Evolutionary conservation across 306 rosid genomes (phyloP), one percentile per base, ranked within the genome.

Genomic region (Medicago lupulina): DNA sequence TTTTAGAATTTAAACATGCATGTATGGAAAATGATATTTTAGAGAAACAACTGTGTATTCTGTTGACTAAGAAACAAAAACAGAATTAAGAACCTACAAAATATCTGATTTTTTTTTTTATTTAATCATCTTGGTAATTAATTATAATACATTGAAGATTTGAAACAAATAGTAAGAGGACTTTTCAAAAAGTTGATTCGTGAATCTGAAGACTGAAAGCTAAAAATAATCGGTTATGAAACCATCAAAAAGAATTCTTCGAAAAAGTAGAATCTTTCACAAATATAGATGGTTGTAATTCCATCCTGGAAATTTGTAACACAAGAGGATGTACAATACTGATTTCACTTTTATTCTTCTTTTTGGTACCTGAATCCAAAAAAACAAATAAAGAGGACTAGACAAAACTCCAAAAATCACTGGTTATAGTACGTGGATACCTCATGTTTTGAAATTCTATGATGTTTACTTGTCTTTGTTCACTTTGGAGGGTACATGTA

Each of bases 231-330:
- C 69, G 74, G 65, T 50, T 61, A 68, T 68, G 81, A 81, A 58
- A 74, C 84, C 88, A 70, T 78, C 62, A n/a, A 61, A 75, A 66
- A 73, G 47, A 72, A 51, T 83, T 78, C 83, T 61, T 3, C 4
- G 21, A 85, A 85, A 83, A 76, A 46, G n/a, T 12, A 74, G 12
- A 54, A 36, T 65, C 67, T 84, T 75, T 79, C 47, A 54, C 79
- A 75, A 68, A 77, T 82, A 60, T 83, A 60, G 82, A 81, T 84
- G 90, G 84, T 58, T 63, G 54, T 67, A 44, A 75, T 86, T 88
- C 61, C 76, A 78, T 83, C 67, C 38, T 17, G 4, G 8, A 64
- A 21, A 50, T 40, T 62, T 79, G 85, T 73, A 54, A 53, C 44
- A 19, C 70, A 25, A 43, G 36, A 67, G 64, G 2, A 23, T 21